These are phyloP conservation scores for Chimonanthus praecox DNA, from an alignment of 164 flowering plant species.

Conservation along the genomic window DNA sequence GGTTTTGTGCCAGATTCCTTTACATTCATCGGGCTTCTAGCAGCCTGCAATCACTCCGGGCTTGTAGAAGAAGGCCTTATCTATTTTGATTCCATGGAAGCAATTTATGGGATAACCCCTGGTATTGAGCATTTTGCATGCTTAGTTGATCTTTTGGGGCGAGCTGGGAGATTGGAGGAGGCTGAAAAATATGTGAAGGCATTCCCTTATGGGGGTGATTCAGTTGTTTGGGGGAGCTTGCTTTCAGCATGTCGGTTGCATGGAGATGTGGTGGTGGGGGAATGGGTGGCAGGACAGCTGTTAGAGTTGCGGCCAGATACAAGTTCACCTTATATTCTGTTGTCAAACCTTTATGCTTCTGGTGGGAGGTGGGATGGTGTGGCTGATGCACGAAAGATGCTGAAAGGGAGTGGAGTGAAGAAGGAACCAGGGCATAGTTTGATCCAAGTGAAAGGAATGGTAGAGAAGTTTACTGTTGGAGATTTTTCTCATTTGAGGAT, in stretches of 20 bases:
- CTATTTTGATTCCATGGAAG: conserved; percentile 48
- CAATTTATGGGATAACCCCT: conserved; percentile 38
- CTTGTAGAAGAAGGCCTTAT: conserved; percentile 45
- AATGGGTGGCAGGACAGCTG: conserved; percentile 38
- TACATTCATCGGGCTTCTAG: conserved; percentile 53
- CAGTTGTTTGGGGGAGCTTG: conserved; percentile 58
- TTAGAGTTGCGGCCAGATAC: conserved; percentile 37
- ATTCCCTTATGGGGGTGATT: conserved; percentile 36
- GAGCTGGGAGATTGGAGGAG: conserved; percentile 54
- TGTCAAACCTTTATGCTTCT: conserved; percentile 64
- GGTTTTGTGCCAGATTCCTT: conserved; percentile 52
- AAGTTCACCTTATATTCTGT: conserved; percentile 62
- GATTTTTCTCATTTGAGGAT: conserved; percentile 44
- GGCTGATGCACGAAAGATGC: conserved; percentile 49
- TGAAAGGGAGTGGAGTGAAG: conserved; percentile 53
- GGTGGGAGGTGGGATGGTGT: conserved; percentile 59
- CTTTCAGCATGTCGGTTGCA: conserved; percentile 65
- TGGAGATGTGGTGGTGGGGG: conserved; percentile 42
- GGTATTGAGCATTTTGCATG: conserved; percentile 55
- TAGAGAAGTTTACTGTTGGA: conserved; percentile 51
- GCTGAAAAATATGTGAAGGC: conserved; percentile 44
- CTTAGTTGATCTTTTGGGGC: conserved; percentile 65
- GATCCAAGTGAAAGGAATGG: conserved; percentile 44
- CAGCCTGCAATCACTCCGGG: conserved; percentile 75
- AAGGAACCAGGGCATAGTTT: conserved; percentile 62